Conservation (phyloP, 2,329 filamentous ascomycete genomes). For the Diplodia scrobiculata region DNA sequence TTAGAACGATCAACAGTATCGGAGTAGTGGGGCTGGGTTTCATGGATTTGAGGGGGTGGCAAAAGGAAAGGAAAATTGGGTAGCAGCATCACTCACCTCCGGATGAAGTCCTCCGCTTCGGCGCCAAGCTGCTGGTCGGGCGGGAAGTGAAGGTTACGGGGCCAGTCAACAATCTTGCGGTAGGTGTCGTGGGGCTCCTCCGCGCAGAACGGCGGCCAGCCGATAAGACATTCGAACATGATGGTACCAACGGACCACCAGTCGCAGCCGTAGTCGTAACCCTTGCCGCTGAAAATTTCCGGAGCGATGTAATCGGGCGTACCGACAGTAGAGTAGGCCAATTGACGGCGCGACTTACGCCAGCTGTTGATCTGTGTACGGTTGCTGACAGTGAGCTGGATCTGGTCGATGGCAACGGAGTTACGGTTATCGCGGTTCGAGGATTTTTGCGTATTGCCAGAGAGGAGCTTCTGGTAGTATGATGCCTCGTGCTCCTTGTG, state of each 20-base stretch:
- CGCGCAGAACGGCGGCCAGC: slow-evolving; percentile 98
- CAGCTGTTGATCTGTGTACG: slow-evolving; percentile 98
- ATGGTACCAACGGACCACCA: slow-evolving; percentile 99
- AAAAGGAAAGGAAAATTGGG: slow-evolving; percentile 29
- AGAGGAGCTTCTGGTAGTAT: slow-evolving; percentile 95
- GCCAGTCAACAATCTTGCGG: slow-evolving; percentile 99
- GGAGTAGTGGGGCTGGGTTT: slow-evolving; percentile 6
- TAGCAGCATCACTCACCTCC: slow-evolving; percentile 63
- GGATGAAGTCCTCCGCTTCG: slow-evolving; percentile 88
- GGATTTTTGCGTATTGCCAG: slow-evolving; percentile 58
- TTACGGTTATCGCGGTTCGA: slow-evolving; percentile 68
- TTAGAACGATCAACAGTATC: slow-evolving; percentile 30
- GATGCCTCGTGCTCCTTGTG: slow-evolving; percentile 97
- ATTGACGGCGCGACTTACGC: slow-evolving; percentile 90
- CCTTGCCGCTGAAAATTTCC: slow-evolving; percentile 95
- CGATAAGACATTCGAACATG: slow-evolving; percentile 98
- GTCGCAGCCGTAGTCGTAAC: slow-evolving; percentile 95
- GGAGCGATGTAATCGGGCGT: slow-evolving; percentile 98
- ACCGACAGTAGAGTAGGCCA: slow-evolving; percentile 97
- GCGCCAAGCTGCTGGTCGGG: slow-evolving; percentile 86
- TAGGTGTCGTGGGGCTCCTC: slow-evolving; percentile 98
- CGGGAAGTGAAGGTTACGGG: slow-evolving; percentile 91
- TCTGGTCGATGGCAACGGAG: slow-evolving; percentile 95
- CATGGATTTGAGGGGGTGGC: slow-evolving; percentile 10
- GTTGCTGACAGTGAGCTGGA: slow-evolving; percentile 97